phyloP scores from a whole-genome alignment of 345 rosid species.

The Limnanthes douglasii region DNA sequence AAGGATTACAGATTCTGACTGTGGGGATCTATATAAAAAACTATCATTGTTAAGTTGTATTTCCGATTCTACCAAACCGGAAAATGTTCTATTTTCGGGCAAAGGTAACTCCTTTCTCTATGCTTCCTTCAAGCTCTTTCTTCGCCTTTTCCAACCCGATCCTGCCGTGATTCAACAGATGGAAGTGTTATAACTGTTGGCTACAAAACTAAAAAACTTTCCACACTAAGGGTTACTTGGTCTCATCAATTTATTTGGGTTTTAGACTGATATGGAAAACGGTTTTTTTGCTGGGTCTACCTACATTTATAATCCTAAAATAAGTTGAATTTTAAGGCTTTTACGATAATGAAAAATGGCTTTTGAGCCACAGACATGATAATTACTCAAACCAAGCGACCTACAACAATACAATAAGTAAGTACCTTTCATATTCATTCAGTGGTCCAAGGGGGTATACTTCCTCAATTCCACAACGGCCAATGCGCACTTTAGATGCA shows the following conservation, averaged over 20 bases:
- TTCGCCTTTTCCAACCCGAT: conserved; percentile 77
- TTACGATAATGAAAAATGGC: neutral
- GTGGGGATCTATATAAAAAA: too few relatives aligned
- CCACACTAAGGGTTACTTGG: too few relatives aligned
- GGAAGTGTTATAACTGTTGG: neutral
- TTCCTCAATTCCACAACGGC: conserved; percentile 69
- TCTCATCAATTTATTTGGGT: neutral
- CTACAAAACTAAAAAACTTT: neutral
- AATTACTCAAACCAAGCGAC: too few relatives aligned
- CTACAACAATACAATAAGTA: neutral
- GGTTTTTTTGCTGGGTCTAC: neutral
- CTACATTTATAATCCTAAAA: neutral
- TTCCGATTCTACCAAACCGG: too few relatives aligned
- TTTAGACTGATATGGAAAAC: neutral
- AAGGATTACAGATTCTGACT: too few relatives aligned
- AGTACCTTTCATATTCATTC: conserved; percentile 87
- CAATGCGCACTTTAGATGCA: conserved; percentile 72
- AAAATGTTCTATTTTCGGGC: too few relatives aligned
- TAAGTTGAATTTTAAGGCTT: neutral
- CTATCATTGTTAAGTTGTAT: too few relatives aligned
- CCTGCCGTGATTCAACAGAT: conserved; percentile 12
- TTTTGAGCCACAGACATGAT: neutral
- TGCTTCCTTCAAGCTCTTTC: conserved; percentile 69
- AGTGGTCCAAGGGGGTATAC: conserved; percentile 66
- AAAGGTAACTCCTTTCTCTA: conserved; percentile 64